These are phyloP conservation scores for Penicillium turbatum DNA, from an alignment of 495 filamentous ascomycete species.

Conservation along the genomic window DNA sequence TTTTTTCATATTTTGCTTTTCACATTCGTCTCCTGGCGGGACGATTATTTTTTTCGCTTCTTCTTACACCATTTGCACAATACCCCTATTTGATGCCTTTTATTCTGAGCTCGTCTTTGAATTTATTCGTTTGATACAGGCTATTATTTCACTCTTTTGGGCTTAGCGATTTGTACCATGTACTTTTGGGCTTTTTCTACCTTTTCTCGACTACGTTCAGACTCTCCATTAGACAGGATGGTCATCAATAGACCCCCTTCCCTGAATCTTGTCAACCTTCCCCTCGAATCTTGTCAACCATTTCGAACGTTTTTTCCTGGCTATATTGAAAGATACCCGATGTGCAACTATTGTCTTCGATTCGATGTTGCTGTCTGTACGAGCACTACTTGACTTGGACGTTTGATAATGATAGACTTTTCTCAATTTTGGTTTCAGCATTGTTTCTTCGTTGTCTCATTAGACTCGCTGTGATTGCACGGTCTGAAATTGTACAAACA, in stretches of 20 bases:
- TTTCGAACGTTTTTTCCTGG: constrained; percentile 1
- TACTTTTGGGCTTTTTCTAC: constrained; percentile 3
- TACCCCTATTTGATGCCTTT: constrained; percentile 21
- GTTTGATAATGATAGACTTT: not conserved
- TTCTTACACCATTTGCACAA: constrained; percentile 20
- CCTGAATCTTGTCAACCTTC: not conserved
- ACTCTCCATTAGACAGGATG: not conserved
- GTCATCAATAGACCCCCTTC: constrained; percentile 2
- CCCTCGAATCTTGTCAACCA: not conserved
- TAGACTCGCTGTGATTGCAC: too few relatives aligned
- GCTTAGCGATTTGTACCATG: constrained; percentile 7
- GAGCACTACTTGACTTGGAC: not conserved
- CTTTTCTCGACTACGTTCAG: constrained; percentile 3
- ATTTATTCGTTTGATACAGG: constrained; percentile 9
- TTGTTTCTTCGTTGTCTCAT: not conserved
- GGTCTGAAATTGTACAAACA: not conserved
- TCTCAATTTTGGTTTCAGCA: not conserved
- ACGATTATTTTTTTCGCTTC: constrained; percentile 10
- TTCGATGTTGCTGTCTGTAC: not conserved
- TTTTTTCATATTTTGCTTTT: constrained; percentile 1
- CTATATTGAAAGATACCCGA: constrained; percentile 30
- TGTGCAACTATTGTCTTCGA: constrained; percentile 12
- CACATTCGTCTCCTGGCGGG: constrained; percentile 28
- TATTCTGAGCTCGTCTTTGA: constrained; percentile 1
- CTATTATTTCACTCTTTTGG: constrained; percentile 5